Percentiles rank a stretch among this genome's conserved stretches.
These are phyloP conservation scores for Pisolithus marmoratus DNA, from an alignment of 768 basidiomycete species.

Conservation along the genomic window DNA sequence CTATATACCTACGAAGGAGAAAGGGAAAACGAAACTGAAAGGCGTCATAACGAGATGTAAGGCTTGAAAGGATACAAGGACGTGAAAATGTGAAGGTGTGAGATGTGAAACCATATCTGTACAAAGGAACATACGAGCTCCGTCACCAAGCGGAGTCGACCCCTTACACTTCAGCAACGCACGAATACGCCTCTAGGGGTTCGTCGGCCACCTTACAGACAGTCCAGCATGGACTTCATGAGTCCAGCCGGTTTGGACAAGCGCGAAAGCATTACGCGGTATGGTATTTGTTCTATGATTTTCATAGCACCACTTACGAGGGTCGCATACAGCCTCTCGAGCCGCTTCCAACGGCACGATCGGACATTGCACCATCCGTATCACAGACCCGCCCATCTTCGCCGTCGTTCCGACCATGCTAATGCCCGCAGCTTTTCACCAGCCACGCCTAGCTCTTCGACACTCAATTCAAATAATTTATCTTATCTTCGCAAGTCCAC, in stretches of 20 bases:
- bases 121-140: no score
- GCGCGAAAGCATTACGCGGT: constrained; percentile 59
- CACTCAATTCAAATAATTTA: constrained; percentile 44
- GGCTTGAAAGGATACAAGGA: no score
- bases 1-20: no score
- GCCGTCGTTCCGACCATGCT: constrained; percentile 18
- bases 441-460: constrained; percentile 62
- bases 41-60: no score
- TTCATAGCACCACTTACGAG: neutral
- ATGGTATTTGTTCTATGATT: constrained; percentile 21
- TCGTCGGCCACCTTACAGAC: constrained; percentile 61
- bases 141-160: no score
- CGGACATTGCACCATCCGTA: constrained; percentile 61
- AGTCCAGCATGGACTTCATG: constrained; percentile 88
- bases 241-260: constrained; percentile 37
- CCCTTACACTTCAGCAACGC: constrained; percentile 38
- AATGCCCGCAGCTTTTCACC: constrained; percentile 23
- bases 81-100: no score
- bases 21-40: no score
- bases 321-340: constrained; percentile 47
- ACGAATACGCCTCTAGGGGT: constrained; percentile 43
- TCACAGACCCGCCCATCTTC: constrained; percentile 31
- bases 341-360: constrained; percentile 61
- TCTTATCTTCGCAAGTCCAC: constrained; percentile 24
- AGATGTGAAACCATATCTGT: no score